A percentile compares a stretch with the other conserved stretches of the same genome.
Evolutionary conservation across 495 filamentous ascomycete genomes (phyloP).

Genomic region (Daldinia caldariorum): DNA sequence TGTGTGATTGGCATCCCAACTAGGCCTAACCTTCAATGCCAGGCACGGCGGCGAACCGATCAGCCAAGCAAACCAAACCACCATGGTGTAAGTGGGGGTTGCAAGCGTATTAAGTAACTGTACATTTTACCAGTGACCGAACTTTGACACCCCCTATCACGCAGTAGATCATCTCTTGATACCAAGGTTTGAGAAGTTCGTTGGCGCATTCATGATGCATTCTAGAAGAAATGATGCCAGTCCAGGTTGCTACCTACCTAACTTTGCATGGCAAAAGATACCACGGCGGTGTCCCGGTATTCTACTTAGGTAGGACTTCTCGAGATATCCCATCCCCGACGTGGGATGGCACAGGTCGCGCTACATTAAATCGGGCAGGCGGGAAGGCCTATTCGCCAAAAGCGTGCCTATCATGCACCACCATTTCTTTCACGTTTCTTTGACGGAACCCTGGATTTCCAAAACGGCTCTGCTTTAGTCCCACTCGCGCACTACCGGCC

Average conservation of each 20-base stretch:
- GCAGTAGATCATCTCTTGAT: slow-evolving; percentile 28
- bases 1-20: slow-evolving; percentile 11
- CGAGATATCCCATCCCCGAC: slow-evolving; percentile 33
- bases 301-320: slow-evolving; percentile 1
- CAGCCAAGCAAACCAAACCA: not conserved
- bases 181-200: slow-evolving; percentile 24
- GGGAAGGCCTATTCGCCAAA: slow-evolving; percentile 21
- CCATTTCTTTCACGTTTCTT: slow-evolving; percentile 39
- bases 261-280: slow-evolving; percentile 25
- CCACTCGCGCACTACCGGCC: slow-evolving; percentile 23
- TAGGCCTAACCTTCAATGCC: slow-evolving; percentile 35
- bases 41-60: slow-evolving; percentile 23
- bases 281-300: slow-evolving; percentile 26
- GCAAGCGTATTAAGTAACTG: slow-evolving; percentile 13
- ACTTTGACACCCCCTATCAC: slow-evolving; percentile 5
- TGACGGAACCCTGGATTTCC: slow-evolving; percentile 28
- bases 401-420: slow-evolving; percentile 36
- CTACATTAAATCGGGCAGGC: slow-evolving; percentile 43
- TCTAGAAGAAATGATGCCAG: slow-evolving; percentile 39
- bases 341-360: slow-evolving; percentile 31
- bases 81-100: slow-evolving; percentile 4
- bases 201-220: slow-evolving; percentile 23
- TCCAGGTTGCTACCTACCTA: slow-evolving; percentile 24
- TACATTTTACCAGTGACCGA: slow-evolving; percentile 26
- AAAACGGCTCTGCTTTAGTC: slow-evolving; percentile 20